These are phyloP conservation scores for Picea abies DNA, from an alignment of 83 land plant species.

Conservation along the genomic window DNA sequence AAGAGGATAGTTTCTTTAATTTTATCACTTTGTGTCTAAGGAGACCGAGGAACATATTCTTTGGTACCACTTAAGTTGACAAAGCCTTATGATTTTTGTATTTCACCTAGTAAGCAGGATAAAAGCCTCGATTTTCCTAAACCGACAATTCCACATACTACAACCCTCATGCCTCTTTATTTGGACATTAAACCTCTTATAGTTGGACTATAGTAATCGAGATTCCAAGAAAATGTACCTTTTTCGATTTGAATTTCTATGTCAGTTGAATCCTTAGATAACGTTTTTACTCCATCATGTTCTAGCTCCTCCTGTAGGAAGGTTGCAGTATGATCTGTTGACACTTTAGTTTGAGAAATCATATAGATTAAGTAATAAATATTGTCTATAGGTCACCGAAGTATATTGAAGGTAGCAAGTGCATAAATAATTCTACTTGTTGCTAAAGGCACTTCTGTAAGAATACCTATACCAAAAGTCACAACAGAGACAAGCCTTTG, in stretches of 20 bases:
- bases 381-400: slow-evolving; percentile 60
- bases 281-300: slow-evolving; percentile 31
- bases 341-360: slow-evolving; percentile 64
- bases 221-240: slow-evolving; percentile 68
- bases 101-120: slow-evolving; percentile 75
- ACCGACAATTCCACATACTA: slow-evolving; percentile 85
- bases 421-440: slow-evolving; percentile 77
- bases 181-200: slow-evolving; percentile 41
- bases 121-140: slow-evolving; percentile 81
- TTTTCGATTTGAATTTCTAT: slow-evolving; percentile 45
- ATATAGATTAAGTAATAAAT: slow-evolving; percentile 59
- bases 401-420: slow-evolving; percentile 73
- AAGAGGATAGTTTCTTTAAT: slow-evolving; percentile 76
- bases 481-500: slow-evolving; percentile 66
- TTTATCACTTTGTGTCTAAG: slow-evolving; percentile 77
- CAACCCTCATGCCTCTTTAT: slow-evolving; percentile 66
- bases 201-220: slow-evolving; percentile 34
- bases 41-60: slow-evolving; percentile 78
- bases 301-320: slow-evolving; percentile 63
- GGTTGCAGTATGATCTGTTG: slow-evolving; percentile 45
- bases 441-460: slow-evolving; percentile 58
- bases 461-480: slow-evolving; percentile 72
- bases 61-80: slow-evolving; percentile 56
- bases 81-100: slow-evolving; percentile 66
- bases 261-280: slow-evolving; percentile 32